Evolutionary conservation across 345 rosid species (phyloP), one percentile per base, ranked within the genome.

Genomic region (Gossypium raimondii): DNA sequence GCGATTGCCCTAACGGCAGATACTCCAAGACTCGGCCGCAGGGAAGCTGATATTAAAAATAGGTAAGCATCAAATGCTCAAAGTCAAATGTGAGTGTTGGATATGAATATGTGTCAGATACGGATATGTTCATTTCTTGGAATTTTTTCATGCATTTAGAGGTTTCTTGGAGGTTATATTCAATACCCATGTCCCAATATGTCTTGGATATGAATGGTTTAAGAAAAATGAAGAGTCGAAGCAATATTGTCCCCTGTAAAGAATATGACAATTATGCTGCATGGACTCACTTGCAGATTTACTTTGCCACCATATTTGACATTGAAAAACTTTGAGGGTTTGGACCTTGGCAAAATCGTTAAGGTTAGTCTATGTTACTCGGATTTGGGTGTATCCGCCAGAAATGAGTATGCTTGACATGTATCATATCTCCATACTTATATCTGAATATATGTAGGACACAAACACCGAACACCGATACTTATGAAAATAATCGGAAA

Each of bases 1-100:
- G 97, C 97, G 11, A 92, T 94, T 84, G 97, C 91, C 78, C 97
- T 94, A 47, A 94, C 97, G 25, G 98, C 88, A 25, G 98, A 94
- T 78, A 92, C 97, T 62, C 98, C 98, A 48, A 85, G 90, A 82
- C 97, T 94, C 17, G 98, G 98, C 50, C 97, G 98, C 17, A 86
- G 98, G 77, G 98, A 94, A 81, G 85, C 97, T 25, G 97, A 94
- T 82, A 94, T 94, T 83, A 94, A 90, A 85, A 94, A 92, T 86
- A 87, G 97, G 98, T 92, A 13, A 82, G 73, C n/a, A 56, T 25
- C 38, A 58, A 24, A 38, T 66, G 22, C 6, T 50, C 6, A 13
- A 13, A 50, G 16, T 50, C 55, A 13, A 13, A 13, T 50, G 56
- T 51, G 16, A 50, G 16, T 50, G 56, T 51, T 1, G 56, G 56